A percentile compares a stretch with the other conserved stretches of the same genome.
phyloP scores from a whole-genome alignment of 2,329 filamentous ascomycete species.

The Aaosphaeria pasadenensis region DNA sequence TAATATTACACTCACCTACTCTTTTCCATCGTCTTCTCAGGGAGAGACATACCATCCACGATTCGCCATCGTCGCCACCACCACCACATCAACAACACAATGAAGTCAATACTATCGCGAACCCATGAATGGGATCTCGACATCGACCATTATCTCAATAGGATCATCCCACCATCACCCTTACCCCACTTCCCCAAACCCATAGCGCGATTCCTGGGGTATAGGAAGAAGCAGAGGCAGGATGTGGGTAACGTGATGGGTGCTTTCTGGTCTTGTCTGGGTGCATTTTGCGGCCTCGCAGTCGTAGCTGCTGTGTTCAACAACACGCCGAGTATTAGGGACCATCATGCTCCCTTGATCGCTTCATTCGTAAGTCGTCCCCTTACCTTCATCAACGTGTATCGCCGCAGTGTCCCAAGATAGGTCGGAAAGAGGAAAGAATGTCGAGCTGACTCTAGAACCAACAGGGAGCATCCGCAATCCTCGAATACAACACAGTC shows the following conservation, averaged over 20 bases:
- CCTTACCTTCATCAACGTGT: background rate
- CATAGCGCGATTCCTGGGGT: constrained; percentile 63
- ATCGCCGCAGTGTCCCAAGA: background rate
- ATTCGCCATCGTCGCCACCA: too few relatives aligned
- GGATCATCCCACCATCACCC: constrained; percentile 63
- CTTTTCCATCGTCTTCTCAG: background rate
- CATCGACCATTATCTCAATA: constrained; percentile 75
- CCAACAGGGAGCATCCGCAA: constrained; percentile 44
- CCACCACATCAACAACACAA: too few relatives aligned
- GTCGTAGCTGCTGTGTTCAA: constrained; percentile 43
- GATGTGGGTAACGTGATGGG: constrained; percentile 43
- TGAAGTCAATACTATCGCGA: background rate
- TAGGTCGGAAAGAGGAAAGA: background rate
- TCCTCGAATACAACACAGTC: constrained; percentile 48
- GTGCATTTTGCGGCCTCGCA: constrained; percentile 44
- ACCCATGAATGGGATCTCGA: constrained; percentile 57
- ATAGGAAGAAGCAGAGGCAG: constrained; percentile 34
- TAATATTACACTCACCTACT: background rate
- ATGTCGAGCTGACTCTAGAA: background rate
- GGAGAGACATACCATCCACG: background rate
- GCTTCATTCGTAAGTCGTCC: constrained; percentile 38
- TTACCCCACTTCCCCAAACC: constrained; percentile 62
- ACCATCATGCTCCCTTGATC: constrained; percentile 43
- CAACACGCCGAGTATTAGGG: constrained; percentile 35
- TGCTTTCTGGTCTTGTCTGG: constrained; percentile 43